Evolutionary conservation across 1,284 basidiomycete genomes (phyloP), one percentile per base, ranked within the genome.

Genomic region (Tremellales sp.): DNA sequence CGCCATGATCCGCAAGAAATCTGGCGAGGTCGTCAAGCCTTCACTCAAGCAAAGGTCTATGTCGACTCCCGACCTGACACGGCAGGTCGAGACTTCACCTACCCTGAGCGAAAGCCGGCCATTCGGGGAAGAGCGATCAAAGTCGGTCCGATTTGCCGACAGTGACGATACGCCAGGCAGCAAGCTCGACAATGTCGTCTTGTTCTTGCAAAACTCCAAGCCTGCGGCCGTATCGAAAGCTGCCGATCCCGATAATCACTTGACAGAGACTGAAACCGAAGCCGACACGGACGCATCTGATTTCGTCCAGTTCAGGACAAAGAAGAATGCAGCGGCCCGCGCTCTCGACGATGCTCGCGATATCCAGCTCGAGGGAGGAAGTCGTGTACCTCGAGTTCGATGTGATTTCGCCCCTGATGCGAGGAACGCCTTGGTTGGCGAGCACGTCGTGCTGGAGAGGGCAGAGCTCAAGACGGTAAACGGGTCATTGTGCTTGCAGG

Each of bases 1-100:
- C 12, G 55, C 53, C 37, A 69, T 70, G 61, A 66, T 76, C 36
- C 64, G 74, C 40, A 76, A 76, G 45, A 76, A 76, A 75, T 90
- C 89, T 25, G 64, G 64, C 23, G 22, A 76, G 51, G 61, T 76
- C 48, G 70, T 76, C 53, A 75, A 74, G 51, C 65, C 74, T 2
- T 72, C 72, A 1, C 63, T 76, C 29, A 75, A 75, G 52, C 57
- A 56, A 26, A 64, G 70, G 36, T 73, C 70, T n/a, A 63, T 68
- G 61, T 75, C 72, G 19, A 75, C 68, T 3, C 72, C 72, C 24
- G 71, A 75, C 50, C 53, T 75, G 13, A 59, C 65, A 5, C 65
- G 73, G 12, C 6, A 36, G 5, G 6, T n/a, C 6, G 33, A 36
- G 33, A 6, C 13, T 4, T 8, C 8, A 8, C 10, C 8, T 31